Conservation (phyloP, 768 basidiomycete genomes). For the Pholiota molesta region DNA sequence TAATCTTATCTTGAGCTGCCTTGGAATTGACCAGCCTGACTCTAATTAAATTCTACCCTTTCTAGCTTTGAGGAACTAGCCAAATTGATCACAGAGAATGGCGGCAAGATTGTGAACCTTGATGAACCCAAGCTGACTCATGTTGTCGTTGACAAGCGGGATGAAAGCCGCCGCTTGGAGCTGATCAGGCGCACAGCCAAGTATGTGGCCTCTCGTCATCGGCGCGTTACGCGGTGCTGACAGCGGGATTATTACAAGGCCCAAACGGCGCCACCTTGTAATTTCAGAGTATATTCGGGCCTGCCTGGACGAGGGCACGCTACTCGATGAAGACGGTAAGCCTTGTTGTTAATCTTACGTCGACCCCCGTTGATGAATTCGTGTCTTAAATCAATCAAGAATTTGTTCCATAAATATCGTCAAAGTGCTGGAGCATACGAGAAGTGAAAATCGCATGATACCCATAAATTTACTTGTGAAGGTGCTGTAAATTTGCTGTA, state of each 20-base stretch:
- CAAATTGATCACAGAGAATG: constrained; percentile 62
- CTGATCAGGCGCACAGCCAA: constrained; percentile 72
- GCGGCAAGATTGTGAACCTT: constrained; percentile 72
- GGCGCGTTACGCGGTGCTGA: constrained; percentile 13
- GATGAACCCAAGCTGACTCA: constrained; percentile 85
- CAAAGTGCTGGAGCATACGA: neutral
- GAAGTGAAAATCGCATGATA: neutral
- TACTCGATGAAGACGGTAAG: constrained; percentile 86
- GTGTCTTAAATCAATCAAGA: constrained; percentile 17
- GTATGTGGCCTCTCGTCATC: constrained; percentile 42
- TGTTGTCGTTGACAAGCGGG: constrained; percentile 81
- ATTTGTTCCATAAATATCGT: constrained; percentile 25
- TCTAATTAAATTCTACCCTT: constrained; percentile 8
- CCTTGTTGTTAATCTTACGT: constrained; percentile 10
- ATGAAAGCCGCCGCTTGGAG: constrained; percentile 70
- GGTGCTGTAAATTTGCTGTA: neutral
- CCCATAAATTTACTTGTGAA: neutral
- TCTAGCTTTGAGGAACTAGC: constrained; percentile 62
- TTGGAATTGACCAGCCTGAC: neutral
- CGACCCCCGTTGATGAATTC: neutral
- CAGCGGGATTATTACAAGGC: constrained; percentile 45
- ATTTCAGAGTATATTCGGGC: constrained; percentile 77
- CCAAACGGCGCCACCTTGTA: constrained; percentile 79
- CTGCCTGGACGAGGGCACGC: constrained; percentile 80
- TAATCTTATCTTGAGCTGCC: constrained; percentile 3